A percentile compares a stretch with the other conserved stretches of the same genome.
Conservation (phyloP, 192 early-diverging fungal species). For the Kappamyces sp. region DNA sequence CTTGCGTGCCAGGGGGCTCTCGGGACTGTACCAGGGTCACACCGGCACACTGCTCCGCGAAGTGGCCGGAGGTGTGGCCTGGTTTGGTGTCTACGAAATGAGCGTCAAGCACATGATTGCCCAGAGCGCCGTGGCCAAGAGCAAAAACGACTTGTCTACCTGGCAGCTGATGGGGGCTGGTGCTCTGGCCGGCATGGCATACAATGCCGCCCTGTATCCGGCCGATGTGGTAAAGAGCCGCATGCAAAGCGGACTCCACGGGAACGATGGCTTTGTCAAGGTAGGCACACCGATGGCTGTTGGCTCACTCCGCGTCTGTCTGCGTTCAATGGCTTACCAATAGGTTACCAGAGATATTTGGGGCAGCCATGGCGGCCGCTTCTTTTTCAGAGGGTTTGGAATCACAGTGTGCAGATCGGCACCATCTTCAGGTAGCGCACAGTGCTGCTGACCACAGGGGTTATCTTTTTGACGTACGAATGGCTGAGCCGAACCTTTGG, state of each 20-base stretch:
- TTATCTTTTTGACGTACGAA: conserved; percentile 95
- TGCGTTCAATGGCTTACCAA: conserved; percentile 39
- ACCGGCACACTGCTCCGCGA: conserved; percentile 83
- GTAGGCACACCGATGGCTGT: conserved; percentile 33
- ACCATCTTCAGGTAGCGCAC: too few species aligned
- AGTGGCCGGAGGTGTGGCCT: conserved; percentile 82
- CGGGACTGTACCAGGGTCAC: conserved; percentile 74
- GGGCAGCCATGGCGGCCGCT: conserved; percentile 65
- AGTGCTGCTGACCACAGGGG: too few species aligned
- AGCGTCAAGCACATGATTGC: conserved; percentile 51
- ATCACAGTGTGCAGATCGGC: conserved; percentile 84
- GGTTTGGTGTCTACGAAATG: conserved; percentile 95
- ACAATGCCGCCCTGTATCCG: conserved; percentile 82
- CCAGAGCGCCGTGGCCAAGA: conserved; percentile 21
- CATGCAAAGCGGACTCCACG: conserved; percentile 65
- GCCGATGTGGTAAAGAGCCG: conserved; percentile 91
- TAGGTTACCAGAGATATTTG: conserved; percentile 66
- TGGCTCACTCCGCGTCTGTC: conserved; percentile 27
- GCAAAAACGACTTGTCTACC: conserved; percentile 68
- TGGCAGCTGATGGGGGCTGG: conserved; percentile 79
- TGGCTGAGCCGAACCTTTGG: not conserved
- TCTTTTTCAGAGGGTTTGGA: conserved; percentile 89
- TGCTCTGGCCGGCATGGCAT: conserved; percentile 84
- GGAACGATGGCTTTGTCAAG: conserved; percentile 2
- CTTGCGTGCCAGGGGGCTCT: conserved; percentile 48